Evolutionary conservation across 2,329 filamentous ascomycete genomes (phyloP), one percentile per base, ranked within the genome.

Genomic region (Calycina marina): DNA sequence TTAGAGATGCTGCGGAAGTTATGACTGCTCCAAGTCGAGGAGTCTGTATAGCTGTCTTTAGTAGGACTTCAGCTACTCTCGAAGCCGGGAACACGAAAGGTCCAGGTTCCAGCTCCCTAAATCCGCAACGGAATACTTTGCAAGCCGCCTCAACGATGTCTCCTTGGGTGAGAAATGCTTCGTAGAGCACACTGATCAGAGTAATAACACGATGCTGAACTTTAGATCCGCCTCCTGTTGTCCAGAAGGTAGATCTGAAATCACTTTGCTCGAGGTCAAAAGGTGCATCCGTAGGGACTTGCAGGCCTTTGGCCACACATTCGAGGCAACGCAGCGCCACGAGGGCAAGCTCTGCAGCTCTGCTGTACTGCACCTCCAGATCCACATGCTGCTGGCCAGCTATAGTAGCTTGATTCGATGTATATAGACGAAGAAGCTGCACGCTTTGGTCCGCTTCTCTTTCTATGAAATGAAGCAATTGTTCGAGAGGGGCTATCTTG

Each of bases 91-190:
- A 72, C 6, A 86, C 80, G 45, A 90, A 88, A 1, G 81, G 78
- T 0, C 82, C 82, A 3, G 77, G 70, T 15, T 73, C 68, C 0
- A 64, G 67, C 52, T 92, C 83, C 1, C 75, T 75, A 47, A 86
- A 86, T 0, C 83, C 83, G 13, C 73, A 69, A 25, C 75, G 71
- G 30, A 88, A 63, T 29, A 86, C 69, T 36, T 64, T 65, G 55
- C 82, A 90, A 18, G 77, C 72, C 4, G 71, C 64, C 46, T 86
- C 80, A 14, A 78, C 65, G 8, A 83, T 67, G 42, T 86, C 82
- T 14, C 71, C 67, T 36, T 69, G 72, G 2, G 55, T 56, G 3
- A 61, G 64, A 28, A 84, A 75, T 0, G 68, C 51, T 31, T 61
- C 53, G n/a, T 61, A 57, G 9, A 65, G 45, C 30, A 60, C 58